Base-by-base conservation (phyloP, 768 basidiomycete genomes). In the Rhizopogon vulgaris region DNA sequence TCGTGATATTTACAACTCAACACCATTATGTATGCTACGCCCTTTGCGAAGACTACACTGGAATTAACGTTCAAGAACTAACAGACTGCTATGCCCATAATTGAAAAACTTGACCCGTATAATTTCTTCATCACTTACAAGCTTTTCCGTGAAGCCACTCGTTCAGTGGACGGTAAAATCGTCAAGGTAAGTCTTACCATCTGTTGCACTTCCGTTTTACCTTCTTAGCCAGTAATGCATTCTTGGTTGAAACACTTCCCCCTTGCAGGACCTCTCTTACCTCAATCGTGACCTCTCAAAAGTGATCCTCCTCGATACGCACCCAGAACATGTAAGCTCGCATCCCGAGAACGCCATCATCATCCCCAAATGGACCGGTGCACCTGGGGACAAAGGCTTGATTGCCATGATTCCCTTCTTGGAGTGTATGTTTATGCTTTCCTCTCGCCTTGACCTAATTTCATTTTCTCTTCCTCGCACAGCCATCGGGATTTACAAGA, bases 401-500 rank as follows among this genome's bases (percentile, higher is more conserved):
- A 67, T 97, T 17, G 85, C 84, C n/a, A 79, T 97, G 77, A 94
- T 99, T 58, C 95, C 95, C 1, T 97, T 98, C 84, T 78, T 99
- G 4, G 96, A 98, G 74, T 93, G 93, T 76, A 61, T 49, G 77
- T 71, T 8, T n/a, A 6, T 27, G 18, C 45, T 14, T 45, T 54
- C 6, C 22, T 46, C 27, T 1, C 22, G 14, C 25, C 4, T 17
- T 28, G 11, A 51, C 25, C 32, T 51, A 38, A 56, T 24, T 0
- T 17, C 32, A 12, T 14, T 11, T 34, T 34, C 32, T 34, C 12
- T 9, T 6, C 18, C 18, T 18, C 11, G 25, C 34, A 11, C 60
- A 95, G 95, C 96, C 6, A 86, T 99, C 53, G 94, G 84, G 0
- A 94, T 98, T 58, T 94, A 92, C 73, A 85, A 84, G 56, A 85